These are phyloP conservation scores for Jimgerdemannia flammicorona DNA, from an alignment of 192 early-diverging fungal species.

Conservation along the genomic window DNA sequence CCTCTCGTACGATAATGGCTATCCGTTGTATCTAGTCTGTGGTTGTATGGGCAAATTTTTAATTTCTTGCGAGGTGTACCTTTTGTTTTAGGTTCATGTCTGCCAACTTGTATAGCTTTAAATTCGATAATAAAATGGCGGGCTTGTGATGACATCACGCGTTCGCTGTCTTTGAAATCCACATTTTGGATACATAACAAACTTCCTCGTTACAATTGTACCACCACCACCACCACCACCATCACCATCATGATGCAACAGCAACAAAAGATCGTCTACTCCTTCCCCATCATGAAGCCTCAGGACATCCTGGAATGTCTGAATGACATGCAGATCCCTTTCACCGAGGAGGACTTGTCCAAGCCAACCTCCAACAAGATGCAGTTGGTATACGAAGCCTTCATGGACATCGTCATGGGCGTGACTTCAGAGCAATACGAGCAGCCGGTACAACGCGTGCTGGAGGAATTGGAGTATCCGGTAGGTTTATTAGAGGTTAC, in stretches of 20 bases:
- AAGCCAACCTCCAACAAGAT: slow-evolving; percentile 69
- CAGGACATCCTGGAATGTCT: slow-evolving; percentile 73
- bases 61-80: no score
- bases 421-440: slow-evolving; percentile 49
- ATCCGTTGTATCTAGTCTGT: no score
- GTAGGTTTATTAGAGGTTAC: slow-evolving; percentile 13
- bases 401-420: slow-evolving; percentile 68
- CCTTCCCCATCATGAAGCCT: slow-evolving; percentile 70
- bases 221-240: no score
- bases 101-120: no score
- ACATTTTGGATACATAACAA: no score
- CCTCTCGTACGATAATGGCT: no score
- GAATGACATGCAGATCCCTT: slow-evolving; percentile 71
- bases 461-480: slow-evolving; percentile 17
- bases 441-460: slow-evolving; percentile 23
- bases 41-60: no score
- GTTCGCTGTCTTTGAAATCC: no score
- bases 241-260: slow-evolving; percentile 9
- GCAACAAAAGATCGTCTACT: slow-evolving; percentile 18
- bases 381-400: slow-evolving; percentile 65
- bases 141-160: no score
- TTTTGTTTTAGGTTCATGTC: no score
- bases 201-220: no score
- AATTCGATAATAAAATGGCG: no score
- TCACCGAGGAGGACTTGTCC: slow-evolving; percentile 66